Evolutionary conservation across 2,329 filamentous ascomycete genomes (phyloP).

Genomic region (Fusarium napiforme): DNA sequence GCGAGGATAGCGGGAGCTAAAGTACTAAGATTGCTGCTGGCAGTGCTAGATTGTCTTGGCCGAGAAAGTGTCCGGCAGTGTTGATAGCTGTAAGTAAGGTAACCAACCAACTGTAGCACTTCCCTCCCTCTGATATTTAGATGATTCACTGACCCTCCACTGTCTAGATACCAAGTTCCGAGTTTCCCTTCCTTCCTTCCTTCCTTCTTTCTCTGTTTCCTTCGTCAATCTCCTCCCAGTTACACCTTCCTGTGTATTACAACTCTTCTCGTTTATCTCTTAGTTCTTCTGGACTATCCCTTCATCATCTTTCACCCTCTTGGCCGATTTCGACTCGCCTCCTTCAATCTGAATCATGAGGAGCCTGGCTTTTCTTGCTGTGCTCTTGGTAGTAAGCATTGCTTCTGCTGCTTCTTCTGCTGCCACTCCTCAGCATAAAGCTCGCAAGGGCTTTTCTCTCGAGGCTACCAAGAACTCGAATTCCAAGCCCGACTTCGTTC

Average conservation of each 20-base stretch:
- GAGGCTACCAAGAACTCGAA: constrained; percentile 36
- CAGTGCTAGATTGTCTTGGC: not conserved
- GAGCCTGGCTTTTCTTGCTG: constrained; percentile 23
- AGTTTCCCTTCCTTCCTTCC: constrained; percentile 1
- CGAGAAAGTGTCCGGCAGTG: constrained; percentile 19
- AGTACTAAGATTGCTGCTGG: not conserved
- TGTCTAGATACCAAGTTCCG: not conserved
- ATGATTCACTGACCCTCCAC: constrained; percentile 2
- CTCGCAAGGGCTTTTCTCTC: constrained; percentile 45
- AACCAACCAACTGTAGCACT: not conserved
- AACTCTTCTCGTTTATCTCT: not conserved
- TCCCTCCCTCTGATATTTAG: not conserved
- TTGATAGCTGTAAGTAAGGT: not conserved
- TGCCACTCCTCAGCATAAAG: constrained; percentile 13
- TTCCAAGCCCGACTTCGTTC: constrained; percentile 47
- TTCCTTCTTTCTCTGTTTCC: not conserved
- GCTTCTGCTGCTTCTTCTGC: constrained; percentile 21
- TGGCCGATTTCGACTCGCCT: not conserved
- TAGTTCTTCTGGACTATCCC: not conserved
- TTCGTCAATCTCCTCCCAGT: not conserved
- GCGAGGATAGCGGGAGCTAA: not conserved
- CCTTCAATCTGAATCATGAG: constrained; percentile 23
- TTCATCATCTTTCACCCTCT: not conserved
- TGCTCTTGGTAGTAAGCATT: constrained; percentile 24
- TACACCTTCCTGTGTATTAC: not conserved